Base-by-base conservation (phyloP, 345 rosid genomes). In the Gossypium herbaceum region DNA sequence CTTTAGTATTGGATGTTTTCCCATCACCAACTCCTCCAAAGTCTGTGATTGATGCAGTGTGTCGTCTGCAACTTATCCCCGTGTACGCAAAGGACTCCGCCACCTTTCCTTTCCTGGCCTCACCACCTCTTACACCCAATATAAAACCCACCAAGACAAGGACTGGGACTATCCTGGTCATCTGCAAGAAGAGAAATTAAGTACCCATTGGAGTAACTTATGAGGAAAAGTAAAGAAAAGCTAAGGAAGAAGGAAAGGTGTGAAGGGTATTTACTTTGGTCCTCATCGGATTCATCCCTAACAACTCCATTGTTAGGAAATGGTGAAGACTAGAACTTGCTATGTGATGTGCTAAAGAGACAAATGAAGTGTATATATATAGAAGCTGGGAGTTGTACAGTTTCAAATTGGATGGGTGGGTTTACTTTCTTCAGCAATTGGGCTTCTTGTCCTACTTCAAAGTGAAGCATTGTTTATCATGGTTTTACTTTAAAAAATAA, bases 21-120 rank as follows among this genome's bases (percentile, higher is more conserved):
- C 98, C 98, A 76, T 94, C 98, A 6, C 97, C 98, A 24, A 94
- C 94, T 16, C 89, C 97, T 59, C 98, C 98, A 56, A 82, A 94
- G 59, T 94, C 98, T 57, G 95, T 91, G 41, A 94, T 74, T 12
- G 94, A 86, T 6, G 88, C 97, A 64, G 84, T 90, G 78, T 94
- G 95, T 51, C 88, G 87, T 79, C 98, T 89, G 83, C 98, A 94
- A 12, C 76, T 90, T 12, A 88, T 84, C 4, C 93, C 98, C 52
- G 73, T 75, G 87, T 94, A 94, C 85, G 88, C 92, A 44, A 91
- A 79, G 1, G 88, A 77, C 6, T 82, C 82, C 43, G 63, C 17
- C 2, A 56, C 22, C 81, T 74, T 79, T 8, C 43, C 71, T 44
- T 75, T 83, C 71, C 87, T 83, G 77, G 85, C 72, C 75, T 85